Percentiles rank a stretch among this genome's conserved stretches.
These are phyloP conservation scores for Colletotrichum higginsianum DNA, from an alignment of 2,329 filamentous ascomycete genomes.

Conservation along the genomic window DNA sequence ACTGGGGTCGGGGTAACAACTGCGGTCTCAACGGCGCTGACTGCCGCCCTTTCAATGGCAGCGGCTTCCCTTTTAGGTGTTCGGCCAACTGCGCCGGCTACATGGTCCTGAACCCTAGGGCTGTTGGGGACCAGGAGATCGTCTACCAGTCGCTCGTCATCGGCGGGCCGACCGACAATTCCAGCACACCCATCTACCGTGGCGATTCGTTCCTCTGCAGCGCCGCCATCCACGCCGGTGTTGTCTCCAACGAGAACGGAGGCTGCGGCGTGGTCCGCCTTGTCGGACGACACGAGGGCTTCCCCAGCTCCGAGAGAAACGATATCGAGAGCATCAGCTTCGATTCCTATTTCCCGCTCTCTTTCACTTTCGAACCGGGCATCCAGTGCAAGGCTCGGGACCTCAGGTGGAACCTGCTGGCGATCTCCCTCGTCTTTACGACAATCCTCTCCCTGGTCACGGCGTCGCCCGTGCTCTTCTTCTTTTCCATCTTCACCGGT, in stretches of 20 bases:
- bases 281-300: constrained; percentile 77
- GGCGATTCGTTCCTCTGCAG: constrained; percentile 92
- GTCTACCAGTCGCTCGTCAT: constrained; percentile 77
- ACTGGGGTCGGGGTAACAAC: constrained; percentile 79
- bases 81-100: constrained; percentile 79
- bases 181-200: constrained; percentile 76
- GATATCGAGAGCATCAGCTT: constrained; percentile 85
- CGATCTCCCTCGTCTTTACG: constrained; percentile 85
- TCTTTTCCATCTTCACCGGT: constrained; percentile 85
- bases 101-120: constrained; percentile 78
- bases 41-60: constrained; percentile 82
- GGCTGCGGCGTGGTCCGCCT: constrained; percentile 87
- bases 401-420: constrained; percentile 86
- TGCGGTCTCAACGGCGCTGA: constrained; percentile 83
- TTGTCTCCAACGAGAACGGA: constrained; percentile 79
- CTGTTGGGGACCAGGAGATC: constrained; percentile 79
- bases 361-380: constrained; percentile 81
- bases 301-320: constrained; percentile 74
- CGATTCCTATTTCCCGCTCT: constrained; percentile 89
- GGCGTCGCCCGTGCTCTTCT: constrained; percentile 83
- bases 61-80: constrained; percentile 81
- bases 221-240: constrained; percentile 86
- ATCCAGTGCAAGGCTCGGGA: constrained; percentile 81
- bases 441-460: constrained; percentile 86
- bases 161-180: constrained; percentile 71